Evolutionary conservation across 2,329 filamentous ascomycete genomes (phyloP).

Genomic region (Cordyceps tenuipes): DNA sequence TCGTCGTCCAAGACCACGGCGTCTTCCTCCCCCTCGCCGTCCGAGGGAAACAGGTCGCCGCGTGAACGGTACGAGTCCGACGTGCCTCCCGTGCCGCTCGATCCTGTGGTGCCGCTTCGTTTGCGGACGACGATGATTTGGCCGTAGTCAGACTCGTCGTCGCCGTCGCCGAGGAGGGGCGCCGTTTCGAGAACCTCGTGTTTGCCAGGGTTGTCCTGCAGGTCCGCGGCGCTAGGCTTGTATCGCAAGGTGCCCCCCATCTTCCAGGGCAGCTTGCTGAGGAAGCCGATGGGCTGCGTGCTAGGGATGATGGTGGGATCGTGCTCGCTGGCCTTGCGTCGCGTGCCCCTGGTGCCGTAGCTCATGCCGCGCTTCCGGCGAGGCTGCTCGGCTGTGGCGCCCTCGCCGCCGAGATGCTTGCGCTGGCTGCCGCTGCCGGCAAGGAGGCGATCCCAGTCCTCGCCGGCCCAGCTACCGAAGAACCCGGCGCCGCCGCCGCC

Average conservation of each 20-base stretch:
- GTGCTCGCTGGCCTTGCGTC: constrained; percentile 46
- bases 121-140: constrained; percentile 32
- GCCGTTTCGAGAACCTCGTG: constrained; percentile 51
- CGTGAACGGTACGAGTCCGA: constrained; percentile 79
- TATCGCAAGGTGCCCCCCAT: constrained; percentile 77
- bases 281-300: constrained; percentile 75
- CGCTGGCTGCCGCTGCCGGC: constrained; percentile 54
- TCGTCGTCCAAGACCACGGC: constrained; percentile 90
- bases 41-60: constrained; percentile 85
- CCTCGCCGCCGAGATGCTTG: constrained; percentile 24
- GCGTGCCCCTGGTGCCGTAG: constrained; percentile 62
- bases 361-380: constrained; percentile 75
- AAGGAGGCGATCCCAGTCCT: constrained; percentile 78
- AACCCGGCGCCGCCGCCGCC: constrained; percentile 40
- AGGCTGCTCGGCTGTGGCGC: constrained; percentile 50
- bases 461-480: constrained; percentile 65
- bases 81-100: constrained; percentile 73
- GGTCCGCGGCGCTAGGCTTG: constrained; percentile 80
- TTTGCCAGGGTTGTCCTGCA: constrained; percentile 73
- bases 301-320: constrained; percentile 88
- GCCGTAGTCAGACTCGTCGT: constrained; percentile 24
- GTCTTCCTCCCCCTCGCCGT: constrained; percentile 79
- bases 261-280: constrained; percentile 76
- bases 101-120: constrained; percentile 71
- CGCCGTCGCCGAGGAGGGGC: constrained; percentile 49